A percentile compares a stretch with the other conserved stretches of the same genome.
phyloP scores from a whole-genome alignment of 2,329 filamentous ascomycete species.

The Clonostachys rhizophaga region DNA sequence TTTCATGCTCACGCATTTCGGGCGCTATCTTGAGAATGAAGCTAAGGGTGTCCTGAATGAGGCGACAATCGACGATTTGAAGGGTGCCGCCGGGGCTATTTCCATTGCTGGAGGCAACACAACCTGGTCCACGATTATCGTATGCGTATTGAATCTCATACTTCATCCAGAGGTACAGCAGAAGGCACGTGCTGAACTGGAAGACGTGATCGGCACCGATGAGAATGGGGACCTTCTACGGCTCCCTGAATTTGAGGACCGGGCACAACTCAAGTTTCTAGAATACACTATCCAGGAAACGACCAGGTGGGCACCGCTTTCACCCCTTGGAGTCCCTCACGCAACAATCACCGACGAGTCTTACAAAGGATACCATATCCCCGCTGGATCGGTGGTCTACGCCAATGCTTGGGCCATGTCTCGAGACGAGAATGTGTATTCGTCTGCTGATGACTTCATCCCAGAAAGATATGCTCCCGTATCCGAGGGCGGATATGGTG shows the following conservation, averaged over 20 bases:
- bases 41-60: constrained; percentile 20
- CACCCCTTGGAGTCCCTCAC: constrained; percentile 49
- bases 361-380: constrained; percentile 52
- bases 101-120: constrained; percentile 42
- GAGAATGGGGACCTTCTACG: constrained; percentile 8
- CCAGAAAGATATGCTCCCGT: neutral
- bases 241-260: constrained; percentile 40
- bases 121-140: constrained; percentile 33
- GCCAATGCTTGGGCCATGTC: constrained; percentile 40
- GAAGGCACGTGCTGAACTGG: constrained; percentile 40
- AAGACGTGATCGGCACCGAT: constrained; percentile 35
- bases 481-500: constrained; percentile 30
- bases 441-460: neutral
- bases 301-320: constrained; percentile 36
- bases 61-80: constrained; percentile 35
- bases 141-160: constrained; percentile 39
- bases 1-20: constrained; percentile 11
- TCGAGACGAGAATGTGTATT: constrained; percentile 17
- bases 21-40: constrained; percentile 15
- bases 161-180: constrained; percentile 34
- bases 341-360: constrained; percentile 47
- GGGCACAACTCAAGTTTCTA: constrained; percentile 33
- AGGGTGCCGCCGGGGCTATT: constrained; percentile 41
- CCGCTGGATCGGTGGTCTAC: constrained; percentile 41
- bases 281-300: constrained; percentile 41